A percentile compares a stretch with the other conserved stretches of the same genome.
These are phyloP conservation scores for Aspergillus ellipticus DNA, from an alignment of 495 filamentous ascomycete species.

Conservation along the genomic window DNA sequence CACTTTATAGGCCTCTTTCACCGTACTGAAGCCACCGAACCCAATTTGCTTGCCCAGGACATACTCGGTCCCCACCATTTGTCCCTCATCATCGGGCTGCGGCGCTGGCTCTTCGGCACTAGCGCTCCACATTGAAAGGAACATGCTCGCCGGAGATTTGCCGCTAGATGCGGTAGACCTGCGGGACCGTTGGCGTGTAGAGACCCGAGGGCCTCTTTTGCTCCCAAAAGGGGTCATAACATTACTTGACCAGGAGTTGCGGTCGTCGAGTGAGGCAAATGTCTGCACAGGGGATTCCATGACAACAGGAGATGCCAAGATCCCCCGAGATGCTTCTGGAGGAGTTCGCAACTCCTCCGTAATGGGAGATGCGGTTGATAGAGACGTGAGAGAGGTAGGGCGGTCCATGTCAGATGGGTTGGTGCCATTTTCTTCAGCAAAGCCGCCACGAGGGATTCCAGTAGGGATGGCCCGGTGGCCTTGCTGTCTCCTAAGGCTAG, in stretches of 20 bases:
- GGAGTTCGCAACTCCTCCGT: slow-evolving; percentile 53
- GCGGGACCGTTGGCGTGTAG: slow-evolving; percentile 40
- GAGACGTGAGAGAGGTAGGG: slow-evolving; percentile 59
- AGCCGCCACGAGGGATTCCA: slow-evolving; percentile 23
- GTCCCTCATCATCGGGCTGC: slow-evolving; percentile 66
- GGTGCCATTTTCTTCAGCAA: slow-evolving; percentile 12
- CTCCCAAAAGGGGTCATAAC: slow-evolving; percentile 40
- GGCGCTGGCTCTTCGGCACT: slow-evolving; percentile 38
- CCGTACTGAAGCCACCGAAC: slow-evolving; percentile 65
- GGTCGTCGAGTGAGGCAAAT: slow-evolving; percentile 46
- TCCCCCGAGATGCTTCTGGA: slow-evolving; percentile 42
- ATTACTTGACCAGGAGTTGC: slow-evolving; percentile 45
- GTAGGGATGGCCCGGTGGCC: slow-evolving; percentile 27
- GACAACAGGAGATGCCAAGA: slow-evolving; percentile 51
- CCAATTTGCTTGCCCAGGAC: slow-evolving; percentile 70
- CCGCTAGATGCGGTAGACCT: slow-evolving; percentile 46
- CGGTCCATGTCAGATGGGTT: slow-evolving; percentile 34
- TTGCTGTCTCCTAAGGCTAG: slow-evolving; percentile 21
- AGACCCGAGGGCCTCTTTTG: slow-evolving; percentile 36
- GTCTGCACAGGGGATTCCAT: slow-evolving; percentile 41
- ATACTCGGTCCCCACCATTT: slow-evolving; percentile 68
- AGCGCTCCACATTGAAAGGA: slow-evolving; percentile 55
- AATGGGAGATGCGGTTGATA: slow-evolving; percentile 52
- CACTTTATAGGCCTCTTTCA: slow-evolving; percentile 69
- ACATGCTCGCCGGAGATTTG: slow-evolving; percentile 54